These are phyloP conservation scores for Sporothrix brunneoviolacea DNA, from an alignment of 2,329 filamentous ascomycete species.

Conservation along the genomic window DNA sequence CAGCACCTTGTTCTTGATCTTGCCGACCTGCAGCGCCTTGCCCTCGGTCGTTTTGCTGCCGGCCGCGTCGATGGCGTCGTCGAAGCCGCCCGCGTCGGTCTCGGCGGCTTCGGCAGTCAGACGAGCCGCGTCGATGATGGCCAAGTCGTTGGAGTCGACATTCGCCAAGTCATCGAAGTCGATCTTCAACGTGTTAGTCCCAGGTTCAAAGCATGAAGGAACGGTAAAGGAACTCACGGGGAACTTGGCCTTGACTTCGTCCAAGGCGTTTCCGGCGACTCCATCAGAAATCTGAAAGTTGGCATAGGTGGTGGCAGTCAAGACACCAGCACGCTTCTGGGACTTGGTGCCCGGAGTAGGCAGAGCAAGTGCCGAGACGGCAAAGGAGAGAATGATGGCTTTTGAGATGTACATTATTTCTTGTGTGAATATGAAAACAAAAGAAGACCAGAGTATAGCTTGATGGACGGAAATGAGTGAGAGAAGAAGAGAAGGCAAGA, in stretches of 20 bases:
- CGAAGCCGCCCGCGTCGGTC: constrained; percentile 42
- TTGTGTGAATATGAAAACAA: neutral
- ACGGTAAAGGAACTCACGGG: constrained; percentile 34
- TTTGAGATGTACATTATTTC: constrained; percentile 33
- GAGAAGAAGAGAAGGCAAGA: neutral
- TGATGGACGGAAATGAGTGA: neutral
- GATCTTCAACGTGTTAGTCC: constrained; percentile 28
- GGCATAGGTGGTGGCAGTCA: constrained; percentile 26
- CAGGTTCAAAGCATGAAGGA: neutral
- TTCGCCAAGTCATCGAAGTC: constrained; percentile 37
- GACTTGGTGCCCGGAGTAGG: constrained; percentile 20
- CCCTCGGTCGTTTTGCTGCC: constrained; percentile 32
- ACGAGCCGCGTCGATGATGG: constrained; percentile 44
- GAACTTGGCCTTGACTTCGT: constrained; percentile 48
- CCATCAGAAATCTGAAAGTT: constrained; percentile 46
- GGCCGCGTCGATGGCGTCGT: constrained; percentile 44
- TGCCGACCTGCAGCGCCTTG: constrained; percentile 44
- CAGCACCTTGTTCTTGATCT: constrained; percentile 56
- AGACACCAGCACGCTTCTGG: constrained; percentile 26
- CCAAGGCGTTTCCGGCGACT: constrained; percentile 45
- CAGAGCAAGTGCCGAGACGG: constrained; percentile 29
- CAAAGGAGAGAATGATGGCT: constrained; percentile 30
- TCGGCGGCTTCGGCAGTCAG: constrained; percentile 49
- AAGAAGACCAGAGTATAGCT: neutral
- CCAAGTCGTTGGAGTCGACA: constrained; percentile 41